Base-by-base conservation (phyloP, 768 basidiomycete species). In the Serpula lacrymans region DNA sequence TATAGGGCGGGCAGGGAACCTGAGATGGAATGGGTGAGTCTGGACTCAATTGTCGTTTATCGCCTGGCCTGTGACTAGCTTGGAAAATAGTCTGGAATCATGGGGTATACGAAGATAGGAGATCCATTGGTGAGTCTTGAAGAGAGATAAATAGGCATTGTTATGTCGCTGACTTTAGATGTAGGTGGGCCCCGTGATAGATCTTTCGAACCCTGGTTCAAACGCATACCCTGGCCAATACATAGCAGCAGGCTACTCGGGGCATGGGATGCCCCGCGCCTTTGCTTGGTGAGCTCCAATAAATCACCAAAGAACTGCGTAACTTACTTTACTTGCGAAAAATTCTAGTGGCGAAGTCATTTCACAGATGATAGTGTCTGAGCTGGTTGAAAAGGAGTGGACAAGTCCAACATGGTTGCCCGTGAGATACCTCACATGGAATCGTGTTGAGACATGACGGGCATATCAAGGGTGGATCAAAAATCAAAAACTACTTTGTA, bases 1-100 rank as follows among this genome's bases (percentile, higher is more conserved):
- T 81, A 74, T 41, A 68, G 68, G 40, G 48, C 49, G 10, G 64
- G 56, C 4, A 48, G 46, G 10, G 64, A 74, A 31, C 75, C 77
- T 6, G 82, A 83, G 53, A 73, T 77, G 69, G 83, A 87, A 71
- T 89, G 86, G 84, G 84, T 83, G 37, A 28, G 72, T 60, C 10
- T 1, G 22, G 38, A 27, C n/a, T n/a, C n/a, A n/a, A n/a, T n/a
- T n/a, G n/a, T n/a, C n/a, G n/a, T n/a, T n/a, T n/a, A n/a, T n/a
- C n/a, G n/a, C n/a, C n/a, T n/a, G n/a, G n/a, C n/a, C n/a, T n/a
- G n/a, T n/a, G n/a, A n/a, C n/a, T n/a, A n/a, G n/a, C n/a, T n/a
- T n/a, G n/a, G n/a, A n/a, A n/a, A n/a, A 32, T 49, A 84, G 85
- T 83, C 80, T 0, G 86, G 86, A 0, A 84, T 88, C 22, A 87